Conservation (phyloP, 1,284 basidiomycete genomes). For the Polyporus tsugae region DNA sequence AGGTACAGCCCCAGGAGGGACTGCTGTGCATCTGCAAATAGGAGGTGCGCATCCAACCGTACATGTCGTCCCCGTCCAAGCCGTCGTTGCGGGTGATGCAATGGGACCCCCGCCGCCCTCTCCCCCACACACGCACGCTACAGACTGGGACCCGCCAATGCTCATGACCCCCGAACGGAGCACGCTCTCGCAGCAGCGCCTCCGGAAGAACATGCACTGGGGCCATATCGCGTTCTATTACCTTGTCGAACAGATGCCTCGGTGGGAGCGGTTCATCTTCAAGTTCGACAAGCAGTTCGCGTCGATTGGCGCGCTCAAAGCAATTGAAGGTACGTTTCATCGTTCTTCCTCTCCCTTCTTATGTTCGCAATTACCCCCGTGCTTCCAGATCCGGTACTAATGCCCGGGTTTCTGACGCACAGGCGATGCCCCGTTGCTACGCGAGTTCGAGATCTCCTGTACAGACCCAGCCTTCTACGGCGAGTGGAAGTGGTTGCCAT, state of each 20-base stretch:
- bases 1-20: slow-evolving; percentile 20
- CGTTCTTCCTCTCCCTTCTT: neutral
- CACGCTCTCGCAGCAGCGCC: slow-evolving; percentile 32
- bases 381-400: slow-evolving; percentile 5
- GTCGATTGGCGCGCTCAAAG: slow-evolving; percentile 72
- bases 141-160: slow-evolving; percentile 33
- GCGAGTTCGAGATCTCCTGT: slow-evolving; percentile 79
- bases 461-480: slow-evolving; percentile 65
- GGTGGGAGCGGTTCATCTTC: slow-evolving; percentile 82
- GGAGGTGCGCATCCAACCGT: slow-evolving; percentile 30
- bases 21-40: slow-evolving; percentile 32
- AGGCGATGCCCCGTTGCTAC: slow-evolving; percentile 76
- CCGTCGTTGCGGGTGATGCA: slow-evolving; percentile 25
- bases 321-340: slow-evolving; percentile 63
- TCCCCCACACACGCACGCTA: slow-evolving; percentile 19
- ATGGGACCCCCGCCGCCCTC: slow-evolving; percentile 24
- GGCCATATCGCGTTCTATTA: slow-evolving; percentile 81
- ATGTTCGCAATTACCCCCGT: neutral
- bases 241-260: slow-evolving; percentile 77
- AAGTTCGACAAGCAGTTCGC: slow-evolving; percentile 77
- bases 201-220: slow-evolving; percentile 67
- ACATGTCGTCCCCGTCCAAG: slow-evolving; percentile 33
- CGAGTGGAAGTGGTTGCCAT: slow-evolving; percentile 79
- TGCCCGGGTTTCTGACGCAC: slow-evolving; percentile 11
- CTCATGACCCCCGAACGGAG: slow-evolving; percentile 23